Percentiles rank a stretch among this genome's conserved stretches.
Conservation (phyloP, 192 early-diverging fungal genomes). For the Gorgonomyces haynaldii region DNA sequence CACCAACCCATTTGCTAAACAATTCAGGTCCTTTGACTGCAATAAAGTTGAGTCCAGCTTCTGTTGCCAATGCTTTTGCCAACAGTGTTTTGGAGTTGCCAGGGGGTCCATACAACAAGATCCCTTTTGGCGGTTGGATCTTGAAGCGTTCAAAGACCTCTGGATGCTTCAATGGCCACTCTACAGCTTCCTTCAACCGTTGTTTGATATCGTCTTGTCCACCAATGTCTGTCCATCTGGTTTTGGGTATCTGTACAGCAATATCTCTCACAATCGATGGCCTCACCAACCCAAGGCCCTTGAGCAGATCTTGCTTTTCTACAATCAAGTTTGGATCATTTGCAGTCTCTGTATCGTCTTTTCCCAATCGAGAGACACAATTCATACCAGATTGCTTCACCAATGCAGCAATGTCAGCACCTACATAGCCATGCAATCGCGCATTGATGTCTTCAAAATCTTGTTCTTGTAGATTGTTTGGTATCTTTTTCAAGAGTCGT, state of each 20-base stretch:
- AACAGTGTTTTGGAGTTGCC: slow-evolving; percentile 97
- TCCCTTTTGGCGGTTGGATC: slow-evolving; percentile 92
- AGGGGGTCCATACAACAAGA: slow-evolving; percentile 95
- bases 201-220: slow-evolving; percentile 88
- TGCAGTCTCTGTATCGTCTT: slow-evolving; percentile 11
- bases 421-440: slow-evolving; percentile 84
- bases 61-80: slow-evolving; percentile 94
- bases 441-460: slow-evolving; percentile 53
- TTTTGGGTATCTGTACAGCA: slow-evolving; percentile 53
- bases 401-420: slow-evolving; percentile 88
- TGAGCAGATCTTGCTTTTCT: slow-evolving; percentile 39
- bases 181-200: slow-evolving; percentile 84
- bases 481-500: slow-evolving; percentile 53
- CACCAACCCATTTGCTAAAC: slow-evolving; percentile 99
- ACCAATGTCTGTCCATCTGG: slow-evolving; percentile 87
- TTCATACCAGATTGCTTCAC: slow-evolving; percentile 77
- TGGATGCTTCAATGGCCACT: slow-evolving; percentile 96
- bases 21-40: slow-evolving; percentile 97
- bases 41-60: slow-evolving; percentile 92
- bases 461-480: slow-evolving; percentile 46
- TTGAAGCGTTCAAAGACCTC: slow-evolving; percentile 79
- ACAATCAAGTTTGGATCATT: slow-evolving; percentile 14
- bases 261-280: slow-evolving; percentile 83
- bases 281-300: slow-evolving; percentile 23
- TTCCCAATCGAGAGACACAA: slow-evolving; percentile 42